Conservation (phyloP, 305 asterid genomes). For the Stenogyne calaminthoides region DNA sequence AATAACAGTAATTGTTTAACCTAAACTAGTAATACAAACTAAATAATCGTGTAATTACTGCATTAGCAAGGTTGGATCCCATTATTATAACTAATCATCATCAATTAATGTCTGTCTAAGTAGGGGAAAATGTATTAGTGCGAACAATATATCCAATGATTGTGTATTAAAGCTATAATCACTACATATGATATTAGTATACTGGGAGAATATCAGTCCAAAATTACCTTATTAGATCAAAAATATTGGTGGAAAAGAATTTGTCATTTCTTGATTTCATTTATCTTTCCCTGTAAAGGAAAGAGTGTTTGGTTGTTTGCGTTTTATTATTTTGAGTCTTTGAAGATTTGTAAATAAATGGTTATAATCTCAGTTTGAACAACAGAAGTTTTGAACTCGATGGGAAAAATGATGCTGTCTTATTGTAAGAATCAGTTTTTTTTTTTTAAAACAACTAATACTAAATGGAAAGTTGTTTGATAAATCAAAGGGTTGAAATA, state of each 20-base stretch:
- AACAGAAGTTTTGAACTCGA: neutral
- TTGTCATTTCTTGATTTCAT: neutral
- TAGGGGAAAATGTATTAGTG: neutral
- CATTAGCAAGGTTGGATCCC: no score
- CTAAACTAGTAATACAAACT: no score
- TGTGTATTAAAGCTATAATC: neutral
- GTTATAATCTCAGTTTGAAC: conserved; percentile 14
- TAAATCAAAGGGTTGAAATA: no score
- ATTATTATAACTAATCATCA: no score
- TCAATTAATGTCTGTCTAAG: neutral
- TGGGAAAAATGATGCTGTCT: conserved; percentile 6
- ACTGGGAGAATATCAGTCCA: neutral
- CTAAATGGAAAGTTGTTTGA: no score
- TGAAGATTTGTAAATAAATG: no score
- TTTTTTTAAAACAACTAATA: no score
- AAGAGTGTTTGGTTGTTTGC: no score
- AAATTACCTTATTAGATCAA: neutral
- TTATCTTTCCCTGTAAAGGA: neutral
- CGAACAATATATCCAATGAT: neutral
- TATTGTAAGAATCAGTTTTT: neutral
- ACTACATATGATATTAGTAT: conserved; percentile 8
- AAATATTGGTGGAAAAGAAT: neutral
- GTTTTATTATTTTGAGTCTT: no score
- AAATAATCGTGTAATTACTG: no score
- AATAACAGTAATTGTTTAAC: no score